Conservation (phyloP, 768 basidiomycete genomes). For the Steccherinum ochraceum region DNA sequence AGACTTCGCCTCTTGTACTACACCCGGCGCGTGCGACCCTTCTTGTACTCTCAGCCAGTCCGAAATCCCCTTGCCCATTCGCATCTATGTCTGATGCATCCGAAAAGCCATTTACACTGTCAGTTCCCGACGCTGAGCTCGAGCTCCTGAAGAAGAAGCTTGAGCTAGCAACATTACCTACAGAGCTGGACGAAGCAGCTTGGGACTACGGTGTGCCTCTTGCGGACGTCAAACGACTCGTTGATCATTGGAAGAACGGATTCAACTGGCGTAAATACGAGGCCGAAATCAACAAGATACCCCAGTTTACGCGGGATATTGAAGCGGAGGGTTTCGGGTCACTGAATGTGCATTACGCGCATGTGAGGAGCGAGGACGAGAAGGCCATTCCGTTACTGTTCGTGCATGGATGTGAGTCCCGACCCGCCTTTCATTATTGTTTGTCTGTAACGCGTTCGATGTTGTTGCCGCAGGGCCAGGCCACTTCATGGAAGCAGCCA, state of each 20-base stretch:
- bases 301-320: constrained; percentile 50
- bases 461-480: constrained; percentile 45
- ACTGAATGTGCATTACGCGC: constrained; percentile 54
- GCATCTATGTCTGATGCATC: too few species aligned
- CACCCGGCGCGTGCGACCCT: too few species aligned
- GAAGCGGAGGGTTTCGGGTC: constrained; percentile 39
- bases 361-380: constrained; percentile 36
- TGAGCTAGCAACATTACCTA: background rate
- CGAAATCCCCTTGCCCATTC: too few species aligned
- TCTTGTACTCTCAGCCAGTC: too few species aligned
- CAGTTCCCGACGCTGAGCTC: background rate
- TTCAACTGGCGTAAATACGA: constrained; percentile 56
- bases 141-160: background rate
- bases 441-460: background rate
- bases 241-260: constrained; percentile 42
- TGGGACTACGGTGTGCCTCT: constrained; percentile 34
- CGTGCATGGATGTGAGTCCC: constrained; percentile 50
- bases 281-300: constrained; percentile 43
- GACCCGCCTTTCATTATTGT: background rate
- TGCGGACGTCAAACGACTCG: constrained; percentile 40
- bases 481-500: constrained; percentile 48
- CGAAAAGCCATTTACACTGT: background rate
- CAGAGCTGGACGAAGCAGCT: constrained; percentile 9
- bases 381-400: constrained; percentile 55
- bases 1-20: too few species aligned